phyloP scores from a whole-genome alignment of 2,329 filamentous ascomycete species.

The Fusarium dimerum region DNA sequence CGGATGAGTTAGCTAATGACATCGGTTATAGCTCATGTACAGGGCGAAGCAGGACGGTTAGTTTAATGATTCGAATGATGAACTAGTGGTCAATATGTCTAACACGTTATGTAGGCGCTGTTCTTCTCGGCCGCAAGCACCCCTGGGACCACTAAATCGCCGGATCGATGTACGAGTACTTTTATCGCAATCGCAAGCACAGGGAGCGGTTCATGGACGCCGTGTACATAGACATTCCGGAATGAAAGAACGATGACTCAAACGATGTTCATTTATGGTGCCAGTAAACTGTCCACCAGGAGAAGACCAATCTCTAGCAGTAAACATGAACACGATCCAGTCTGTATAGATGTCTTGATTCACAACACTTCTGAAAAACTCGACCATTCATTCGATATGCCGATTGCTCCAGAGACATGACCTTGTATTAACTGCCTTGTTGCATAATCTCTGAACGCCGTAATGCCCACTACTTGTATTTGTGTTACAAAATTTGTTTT shows the following conservation, averaged over 20 bases:
- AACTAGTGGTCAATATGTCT: slow-evolving; percentile 2
- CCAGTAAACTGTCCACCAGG: too few relatives aligned
- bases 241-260: background rate
- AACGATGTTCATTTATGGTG: background rate
- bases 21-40: slow-evolving; percentile 75
- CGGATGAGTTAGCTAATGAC: slow-evolving; percentile 11
- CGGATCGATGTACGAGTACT: slow-evolving; percentile 11
- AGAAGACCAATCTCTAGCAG: too few relatives aligned
- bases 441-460: too few relatives aligned
- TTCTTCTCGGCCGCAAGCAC: slow-evolving; percentile 89
- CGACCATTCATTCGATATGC: too few relatives aligned
- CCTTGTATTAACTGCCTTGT: background rate
- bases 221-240: slow-evolving; percentile 21
- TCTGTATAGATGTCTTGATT: too few relatives aligned
- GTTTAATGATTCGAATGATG: slow-evolving; percentile 7
- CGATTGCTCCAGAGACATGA: background rate
- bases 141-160: slow-evolving; percentile 84
- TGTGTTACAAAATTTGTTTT: background rate
- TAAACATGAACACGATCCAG: too few relatives aligned
- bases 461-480: background rate
- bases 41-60: slow-evolving; percentile 91
- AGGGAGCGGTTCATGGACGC: slow-evolving; percentile 10
- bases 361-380: too few relatives aligned
- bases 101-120: slow-evolving; percentile 55
- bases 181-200: slow-evolving; percentile 12